A percentile compares a stretch with the other conserved stretches of the same genome.
These are phyloP conservation scores for Capsella bursapastoris DNA, from an alignment of 345 rosid genomes.

Conservation along the genomic window DNA sequence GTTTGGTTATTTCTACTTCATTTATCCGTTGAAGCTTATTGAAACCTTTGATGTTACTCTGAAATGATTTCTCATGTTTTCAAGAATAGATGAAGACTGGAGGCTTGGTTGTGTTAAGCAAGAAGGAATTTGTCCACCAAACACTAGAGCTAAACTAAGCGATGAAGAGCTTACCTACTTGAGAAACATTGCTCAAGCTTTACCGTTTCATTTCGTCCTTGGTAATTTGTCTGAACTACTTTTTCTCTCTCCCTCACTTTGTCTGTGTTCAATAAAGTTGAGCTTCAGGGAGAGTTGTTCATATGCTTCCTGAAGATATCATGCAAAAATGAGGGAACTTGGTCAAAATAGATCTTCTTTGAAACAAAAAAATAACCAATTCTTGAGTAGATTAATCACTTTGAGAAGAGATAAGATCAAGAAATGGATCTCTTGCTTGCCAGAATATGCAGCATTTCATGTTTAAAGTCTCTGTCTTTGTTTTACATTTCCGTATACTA, in stretches of 20 bases:
- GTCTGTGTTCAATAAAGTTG: conserved; percentile 7
- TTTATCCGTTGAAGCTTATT: not conserved
- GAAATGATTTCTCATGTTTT: conserved; percentile 21
- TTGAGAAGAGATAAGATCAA: conserved; percentile 5
- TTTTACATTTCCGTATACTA: not conserved
- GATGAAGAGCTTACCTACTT: conserved; percentile 69
- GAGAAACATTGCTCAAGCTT: conserved; percentile 72
- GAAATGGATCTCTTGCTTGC: conserved; percentile 14
- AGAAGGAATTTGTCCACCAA: conserved; percentile 69
- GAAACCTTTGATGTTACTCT: conserved; percentile 2
- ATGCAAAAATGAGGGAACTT: not conserved
- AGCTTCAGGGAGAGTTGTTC: conserved; percentile 5
- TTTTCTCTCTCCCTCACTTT: conserved; percentile 13
- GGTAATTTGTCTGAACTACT: conserved; percentile 48
- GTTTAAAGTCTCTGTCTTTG: not conserved
- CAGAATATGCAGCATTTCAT: not conserved
- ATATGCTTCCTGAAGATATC: conserved; percentile 1
- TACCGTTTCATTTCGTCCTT: conserved; percentile 86
- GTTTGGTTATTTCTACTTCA: conserved; percentile 46
- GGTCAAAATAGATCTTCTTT: not conserved
- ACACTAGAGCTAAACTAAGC: conserved; percentile 55
- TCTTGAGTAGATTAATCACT: not conserved
- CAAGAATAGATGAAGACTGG: conserved; percentile 76
- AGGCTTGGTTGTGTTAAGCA: conserved; percentile 79
- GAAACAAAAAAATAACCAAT: not conserved